A percentile compares a stretch with the other conserved stretches of the same genome.
phyloP scores from a whole-genome alignment of 768 basidiomycete species.

The Tylopilus subfusipes region DNA sequence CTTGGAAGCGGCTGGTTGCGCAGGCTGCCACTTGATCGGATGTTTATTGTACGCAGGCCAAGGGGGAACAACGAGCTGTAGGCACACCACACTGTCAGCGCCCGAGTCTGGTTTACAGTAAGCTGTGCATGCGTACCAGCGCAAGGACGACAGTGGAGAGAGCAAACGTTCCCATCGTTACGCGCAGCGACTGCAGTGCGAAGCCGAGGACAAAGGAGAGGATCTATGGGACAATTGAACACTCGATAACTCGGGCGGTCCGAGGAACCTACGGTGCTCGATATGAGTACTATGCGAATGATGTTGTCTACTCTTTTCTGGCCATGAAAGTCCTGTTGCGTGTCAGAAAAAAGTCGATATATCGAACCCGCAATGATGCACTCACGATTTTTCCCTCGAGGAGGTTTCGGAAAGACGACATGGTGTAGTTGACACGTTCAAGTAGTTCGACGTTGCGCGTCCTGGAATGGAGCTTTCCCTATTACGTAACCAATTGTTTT shows the following conservation, averaged over 20 bases:
- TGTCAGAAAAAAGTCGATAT: neutral
- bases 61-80: conserved; percentile 59
- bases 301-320: conserved; percentile 27
- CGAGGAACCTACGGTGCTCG: conserved; percentile 21
- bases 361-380: neutral
- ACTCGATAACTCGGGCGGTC: neutral
- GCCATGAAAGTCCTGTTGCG: conserved; percentile 30
- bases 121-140: conserved; percentile 13
- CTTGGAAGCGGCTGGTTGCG: conserved; percentile 21
- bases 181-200: conserved; percentile 24
- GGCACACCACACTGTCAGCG: neutral
- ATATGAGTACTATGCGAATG: conserved; percentile 21
- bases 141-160: conserved; percentile 19
- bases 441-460: neutral
- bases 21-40: conserved; percentile 22
- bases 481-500: conserved; percentile 17
- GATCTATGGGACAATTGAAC: conserved; percentile 13
- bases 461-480: neutral
- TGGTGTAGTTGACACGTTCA: conserved; percentile 14
- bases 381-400: conserved; percentile 32
- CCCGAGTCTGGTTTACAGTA: too few relatives aligned
- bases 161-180: conserved; percentile 24
- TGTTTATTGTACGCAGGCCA: conserved; percentile 49
- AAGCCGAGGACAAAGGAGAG: conserved; percentile 32
- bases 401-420: conserved; percentile 24